Evolutionary conservation across 352 stramenopile species (phyloP).

Genomic region (Aphanomyces stellatus): DNA sequence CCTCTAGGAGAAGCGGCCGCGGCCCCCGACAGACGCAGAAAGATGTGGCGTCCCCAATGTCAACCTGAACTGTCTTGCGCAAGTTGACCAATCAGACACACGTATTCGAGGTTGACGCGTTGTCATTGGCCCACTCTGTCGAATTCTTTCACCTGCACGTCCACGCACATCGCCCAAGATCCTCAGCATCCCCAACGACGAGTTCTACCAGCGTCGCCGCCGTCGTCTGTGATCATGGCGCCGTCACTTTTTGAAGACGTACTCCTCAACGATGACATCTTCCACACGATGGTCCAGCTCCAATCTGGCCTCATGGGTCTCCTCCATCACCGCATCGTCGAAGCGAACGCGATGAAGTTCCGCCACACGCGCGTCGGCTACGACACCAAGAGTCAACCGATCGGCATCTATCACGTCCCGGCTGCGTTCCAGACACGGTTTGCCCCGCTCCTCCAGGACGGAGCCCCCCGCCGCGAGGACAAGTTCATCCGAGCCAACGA

Average conservation of each 20-base stretch:
- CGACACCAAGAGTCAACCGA: conserved; percentile 5
- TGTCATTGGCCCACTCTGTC: background rate
- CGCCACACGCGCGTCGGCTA: conserved; percentile 5
- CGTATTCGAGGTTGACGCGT: background rate
- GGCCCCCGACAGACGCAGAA: too few relatives aligned
- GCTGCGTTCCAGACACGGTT: background rate
- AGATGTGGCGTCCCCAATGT: too few relatives aligned
- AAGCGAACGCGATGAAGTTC: background rate
- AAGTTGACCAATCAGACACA: background rate
- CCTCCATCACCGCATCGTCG: background rate
- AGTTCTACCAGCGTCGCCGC: background rate
- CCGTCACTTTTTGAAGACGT: background rate
- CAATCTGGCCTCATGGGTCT: background rate
- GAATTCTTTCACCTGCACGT: too few relatives aligned
- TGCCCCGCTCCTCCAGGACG: background rate
- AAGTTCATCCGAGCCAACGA: background rate
- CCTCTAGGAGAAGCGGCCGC: too few relatives aligned
- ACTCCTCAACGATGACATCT: background rate
- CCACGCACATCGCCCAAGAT: background rate
- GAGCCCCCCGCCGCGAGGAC: background rate
- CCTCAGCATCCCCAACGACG: background rate
- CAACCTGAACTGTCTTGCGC: too few relatives aligned
- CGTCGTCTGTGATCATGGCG: background rate
- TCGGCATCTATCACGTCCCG: conserved; percentile 5
- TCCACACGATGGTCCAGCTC: background rate